Evolutionary conservation across 768 basidiomycete species (phyloP).

Genomic region (Lanmaoa pseudosensibilis): DNA sequence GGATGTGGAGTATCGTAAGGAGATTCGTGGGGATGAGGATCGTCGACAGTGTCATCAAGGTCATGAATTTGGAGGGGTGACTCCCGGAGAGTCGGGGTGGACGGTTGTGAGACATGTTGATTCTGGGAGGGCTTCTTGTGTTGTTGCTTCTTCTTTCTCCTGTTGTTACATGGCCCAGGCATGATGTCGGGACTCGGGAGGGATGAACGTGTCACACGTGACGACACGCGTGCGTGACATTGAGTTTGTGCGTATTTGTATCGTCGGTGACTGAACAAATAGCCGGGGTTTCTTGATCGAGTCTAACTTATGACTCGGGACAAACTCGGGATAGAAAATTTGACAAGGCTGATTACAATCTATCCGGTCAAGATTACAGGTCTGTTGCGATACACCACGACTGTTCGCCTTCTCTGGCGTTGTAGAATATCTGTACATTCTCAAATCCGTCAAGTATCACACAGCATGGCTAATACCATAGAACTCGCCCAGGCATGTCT

Average conservation of each 20-base stretch:
- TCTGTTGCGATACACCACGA: constrained; percentile 22
- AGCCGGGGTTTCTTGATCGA: constrained; percentile 16
- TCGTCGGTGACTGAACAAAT: constrained; percentile 4
- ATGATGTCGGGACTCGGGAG: constrained; percentile 33
- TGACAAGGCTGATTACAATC: constrained; percentile 24
- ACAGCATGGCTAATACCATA: constrained; percentile 59
- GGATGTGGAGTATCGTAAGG: constrained; percentile 1
- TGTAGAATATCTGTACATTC: constrained; percentile 31
- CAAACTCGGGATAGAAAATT: constrained; percentile 1
- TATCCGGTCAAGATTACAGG: constrained; percentile 25
- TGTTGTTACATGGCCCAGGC: constrained; percentile 63
- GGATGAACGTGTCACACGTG: constrained; percentile 30
- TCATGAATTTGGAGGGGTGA: not conserved
- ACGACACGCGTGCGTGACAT: constrained; percentile 34
- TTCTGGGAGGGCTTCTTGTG: constrained; percentile 22
- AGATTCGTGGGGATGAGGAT: constrained; percentile 8
- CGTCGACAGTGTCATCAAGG: constrained; percentile 5
- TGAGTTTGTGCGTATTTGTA: constrained; percentile 18
- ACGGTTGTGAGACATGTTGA: not conserved
- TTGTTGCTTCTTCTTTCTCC: constrained; percentile 42
- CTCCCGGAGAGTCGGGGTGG: not conserved
- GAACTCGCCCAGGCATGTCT: constrained; percentile 58
- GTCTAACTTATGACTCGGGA: constrained; percentile 20
- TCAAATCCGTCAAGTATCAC: constrained; percentile 15
- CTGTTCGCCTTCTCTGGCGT: constrained; percentile 30